Percentiles rank a stretch among this genome's conserved stretches.
Conservation (phyloP, 805 yeast species). For the Isabelozyma gotoi region DNA sequence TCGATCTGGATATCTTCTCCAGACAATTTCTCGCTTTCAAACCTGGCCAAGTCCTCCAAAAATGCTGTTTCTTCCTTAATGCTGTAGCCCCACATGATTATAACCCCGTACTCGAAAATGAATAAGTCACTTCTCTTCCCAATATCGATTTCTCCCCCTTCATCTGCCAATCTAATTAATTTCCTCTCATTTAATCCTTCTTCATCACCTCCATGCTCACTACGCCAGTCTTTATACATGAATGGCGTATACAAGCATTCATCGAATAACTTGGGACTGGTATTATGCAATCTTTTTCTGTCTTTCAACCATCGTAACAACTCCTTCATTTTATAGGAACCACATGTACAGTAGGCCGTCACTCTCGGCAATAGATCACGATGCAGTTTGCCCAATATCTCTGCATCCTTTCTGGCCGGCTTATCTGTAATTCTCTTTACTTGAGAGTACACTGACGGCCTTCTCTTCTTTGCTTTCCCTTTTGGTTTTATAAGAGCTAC, state of each 20-base stretch:
- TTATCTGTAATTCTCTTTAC: slow-evolving; percentile 80
- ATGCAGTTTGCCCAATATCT: slow-evolving; percentile 82
- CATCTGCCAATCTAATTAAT: slow-evolving; percentile 77
- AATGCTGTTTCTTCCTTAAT: slow-evolving; percentile 80
- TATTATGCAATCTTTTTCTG: slow-evolving; percentile 67
- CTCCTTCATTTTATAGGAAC: slow-evolving; percentile 87
- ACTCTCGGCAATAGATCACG: slow-evolving; percentile 86
- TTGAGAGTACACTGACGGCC: slow-evolving; percentile 70
- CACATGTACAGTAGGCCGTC: slow-evolving; percentile 95
- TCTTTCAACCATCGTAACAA: slow-evolving; percentile 82
- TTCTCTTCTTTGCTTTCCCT: slow-evolving; percentile 5
- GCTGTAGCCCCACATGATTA: slow-evolving; percentile 94
- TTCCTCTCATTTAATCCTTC: slow-evolving; percentile 18
- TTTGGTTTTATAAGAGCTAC: background rate
- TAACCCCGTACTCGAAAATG: slow-evolving; percentile 95
- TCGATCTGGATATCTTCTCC: slow-evolving; percentile 91
- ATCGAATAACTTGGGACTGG: slow-evolving; percentile 85
- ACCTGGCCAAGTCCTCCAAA: slow-evolving; percentile 79
- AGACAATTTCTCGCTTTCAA: slow-evolving; percentile 88
- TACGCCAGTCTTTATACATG: slow-evolving; percentile 75
- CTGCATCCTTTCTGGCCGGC: slow-evolving; percentile 92
- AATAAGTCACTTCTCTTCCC: slow-evolving; percentile 81
- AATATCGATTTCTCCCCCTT: slow-evolving; percentile 92
- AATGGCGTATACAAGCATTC: slow-evolving; percentile 95
- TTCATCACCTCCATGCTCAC: slow-evolving; percentile 18